phyloP scores from a whole-genome alignment of 73 alveolate species.

The Tetrahymena malaccensis region DNA sequence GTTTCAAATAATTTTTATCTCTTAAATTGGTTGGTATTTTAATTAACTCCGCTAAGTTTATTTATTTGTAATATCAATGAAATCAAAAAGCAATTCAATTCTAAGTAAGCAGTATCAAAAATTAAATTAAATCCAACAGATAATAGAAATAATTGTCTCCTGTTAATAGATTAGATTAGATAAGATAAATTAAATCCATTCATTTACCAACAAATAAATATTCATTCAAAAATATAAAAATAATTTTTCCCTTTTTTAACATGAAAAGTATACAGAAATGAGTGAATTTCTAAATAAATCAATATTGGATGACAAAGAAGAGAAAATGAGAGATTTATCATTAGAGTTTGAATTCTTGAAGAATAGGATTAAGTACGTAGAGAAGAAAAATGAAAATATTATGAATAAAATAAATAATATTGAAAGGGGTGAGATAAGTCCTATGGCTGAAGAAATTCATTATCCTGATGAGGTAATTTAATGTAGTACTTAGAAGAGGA shows the following conservation, averaged over 20 bases:
- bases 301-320: background rate
- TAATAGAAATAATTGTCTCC: no score
- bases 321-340: background rate
- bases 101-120: no score
- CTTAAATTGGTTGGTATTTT: background rate
- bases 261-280: background rate
- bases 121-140: no score
- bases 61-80: no score
- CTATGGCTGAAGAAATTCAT: background rate
- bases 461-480: background rate
- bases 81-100: no score
- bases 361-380: background rate
- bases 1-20: no score
- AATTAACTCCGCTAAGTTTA: background rate
- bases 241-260: background rate
- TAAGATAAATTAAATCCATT: no score
- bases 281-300: background rate
- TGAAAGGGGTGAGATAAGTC: background rate
- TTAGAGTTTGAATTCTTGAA: background rate
- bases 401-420: background rate
- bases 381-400: background rate
- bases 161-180: no score
- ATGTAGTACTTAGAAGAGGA: background rate
- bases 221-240: no score
- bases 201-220: no score